Evolutionary conservation across 805 yeast species (phyloP).

Genomic region (Lipomyces orientalis): DNA sequence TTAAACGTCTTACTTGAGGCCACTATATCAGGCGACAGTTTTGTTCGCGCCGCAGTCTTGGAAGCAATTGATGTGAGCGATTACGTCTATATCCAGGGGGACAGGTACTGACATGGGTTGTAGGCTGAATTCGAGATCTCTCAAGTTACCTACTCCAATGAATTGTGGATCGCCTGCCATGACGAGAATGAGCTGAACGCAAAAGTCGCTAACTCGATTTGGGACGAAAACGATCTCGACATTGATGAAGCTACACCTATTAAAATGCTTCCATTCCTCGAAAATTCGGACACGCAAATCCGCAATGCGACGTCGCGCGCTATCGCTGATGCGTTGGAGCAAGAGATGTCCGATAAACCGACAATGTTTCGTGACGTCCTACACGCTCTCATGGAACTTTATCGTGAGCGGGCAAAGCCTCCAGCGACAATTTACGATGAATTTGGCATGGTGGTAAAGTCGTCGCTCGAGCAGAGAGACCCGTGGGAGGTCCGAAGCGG

Average conservation of each 20-base stretch:
- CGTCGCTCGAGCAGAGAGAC: constrained; percentile 67
- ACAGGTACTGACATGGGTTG: not conserved
- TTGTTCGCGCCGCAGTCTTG: constrained; percentile 78
- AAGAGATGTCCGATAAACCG: constrained; percentile 41
- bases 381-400: constrained; percentile 58
- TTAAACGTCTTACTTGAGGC: constrained; percentile 61
- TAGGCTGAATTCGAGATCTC: constrained; percentile 63
- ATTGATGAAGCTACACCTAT: constrained; percentile 50
- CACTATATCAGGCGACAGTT: constrained; percentile 63
- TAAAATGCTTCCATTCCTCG: constrained; percentile 57
- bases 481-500: constrained; percentile 88
- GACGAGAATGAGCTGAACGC: constrained; percentile 70
- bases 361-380: constrained; percentile 48
- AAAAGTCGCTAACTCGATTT: constrained; percentile 75
- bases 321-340: constrained; percentile 60
- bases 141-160: constrained; percentile 59
- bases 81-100: not conserved
- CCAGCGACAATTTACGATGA: constrained; percentile 79
- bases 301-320: constrained; percentile 77
- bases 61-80: constrained; percentile 55
- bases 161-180: constrained; percentile 77
- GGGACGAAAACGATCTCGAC: constrained; percentile 75
- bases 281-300: constrained; percentile 64
- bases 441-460: constrained; percentile 75
- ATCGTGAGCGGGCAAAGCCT: constrained; percentile 65